Evolutionary conservation across 1,284 basidiomycete genomes (phyloP).

Genomic region (Pseudozyma thailandica): DNA sequence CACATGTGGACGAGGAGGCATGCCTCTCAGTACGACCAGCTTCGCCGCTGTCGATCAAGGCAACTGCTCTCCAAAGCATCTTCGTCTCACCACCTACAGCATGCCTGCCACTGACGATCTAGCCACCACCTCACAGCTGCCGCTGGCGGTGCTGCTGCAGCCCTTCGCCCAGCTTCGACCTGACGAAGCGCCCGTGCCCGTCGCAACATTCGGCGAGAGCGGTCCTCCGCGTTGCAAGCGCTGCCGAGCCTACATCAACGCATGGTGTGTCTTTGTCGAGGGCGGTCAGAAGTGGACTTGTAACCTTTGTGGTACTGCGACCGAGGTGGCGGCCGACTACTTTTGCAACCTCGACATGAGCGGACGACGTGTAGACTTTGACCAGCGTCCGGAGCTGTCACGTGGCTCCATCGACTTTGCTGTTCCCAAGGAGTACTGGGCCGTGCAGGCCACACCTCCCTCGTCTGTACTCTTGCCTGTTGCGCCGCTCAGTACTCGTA

Average conservation of each 20-base stretch:
- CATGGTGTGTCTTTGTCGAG: constrained; percentile 88
- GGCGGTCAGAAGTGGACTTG: constrained; percentile 91
- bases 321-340: constrained; percentile 78
- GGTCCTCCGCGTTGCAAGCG: constrained; percentile 87
- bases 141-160: constrained; percentile 85
- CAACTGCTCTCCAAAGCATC: constrained; percentile 77
- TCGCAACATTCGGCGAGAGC: constrained; percentile 75
- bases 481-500: constrained; percentile 54
- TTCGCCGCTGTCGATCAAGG: constrained; percentile 90
- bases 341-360: constrained; percentile 86
- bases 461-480: constrained; percentile 55
- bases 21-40: constrained; percentile 85
- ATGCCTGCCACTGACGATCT: constrained; percentile 84
- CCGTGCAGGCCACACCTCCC: constrained; percentile 71
- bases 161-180: constrained; percentile 86
- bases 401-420: constrained; percentile 92
- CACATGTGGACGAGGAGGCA: constrained; percentile 76
- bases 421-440: constrained; percentile 89
- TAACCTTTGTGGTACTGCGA: constrained; percentile 86
- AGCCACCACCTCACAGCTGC: constrained; percentile 80
- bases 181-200: constrained; percentile 75
- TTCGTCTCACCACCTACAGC: constrained; percentile 77
- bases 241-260: constrained; percentile 93
- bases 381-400: constrained; percentile 84
- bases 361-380: constrained; percentile 83